These are phyloP conservation scores for Mycena rosella DNA, from an alignment of 768 basidiomycete genomes.

Conservation along the genomic window DNA sequence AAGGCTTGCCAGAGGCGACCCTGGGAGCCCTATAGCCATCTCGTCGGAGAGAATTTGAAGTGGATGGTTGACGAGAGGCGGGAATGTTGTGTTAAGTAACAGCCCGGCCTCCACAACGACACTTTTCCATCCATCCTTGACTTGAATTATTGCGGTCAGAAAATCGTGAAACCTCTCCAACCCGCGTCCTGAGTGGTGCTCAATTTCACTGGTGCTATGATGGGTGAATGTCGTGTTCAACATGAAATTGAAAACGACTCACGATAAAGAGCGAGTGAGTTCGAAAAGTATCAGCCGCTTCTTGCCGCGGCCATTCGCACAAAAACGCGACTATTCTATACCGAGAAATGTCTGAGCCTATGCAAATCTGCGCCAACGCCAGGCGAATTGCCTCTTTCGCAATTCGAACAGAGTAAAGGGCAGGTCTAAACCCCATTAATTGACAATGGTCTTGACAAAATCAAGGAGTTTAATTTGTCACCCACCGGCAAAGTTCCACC, in stretches of 20 bases:
- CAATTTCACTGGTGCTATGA: too few species aligned
- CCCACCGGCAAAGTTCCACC: conserved; percentile 24
- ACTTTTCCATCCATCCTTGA: conserved; percentile 9
- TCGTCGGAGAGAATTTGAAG: not conserved
- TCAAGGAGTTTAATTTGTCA: too few species aligned
- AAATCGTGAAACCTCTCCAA: conserved; percentile 3
- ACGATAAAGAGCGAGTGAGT: not conserved
- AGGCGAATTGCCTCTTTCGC: conserved; percentile 1
- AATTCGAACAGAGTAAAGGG: conserved; percentile 11
- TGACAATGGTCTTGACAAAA: not conserved
- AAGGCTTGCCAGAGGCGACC: not conserved
- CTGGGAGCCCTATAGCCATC: not conserved
- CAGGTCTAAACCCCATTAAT: not conserved
- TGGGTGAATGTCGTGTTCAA: too few species aligned
- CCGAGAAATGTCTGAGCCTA: not conserved
- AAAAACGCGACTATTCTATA: not conserved
- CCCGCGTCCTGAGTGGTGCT: too few species aligned
- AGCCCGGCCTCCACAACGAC: conserved; percentile 1
- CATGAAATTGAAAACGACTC: not conserved
- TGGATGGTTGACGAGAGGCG: not conserved
- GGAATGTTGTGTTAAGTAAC: not conserved
- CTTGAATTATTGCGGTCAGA: conserved; percentile 5
- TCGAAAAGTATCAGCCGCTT: conserved; percentile 16
- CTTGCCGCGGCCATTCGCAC: conserved; percentile 14
- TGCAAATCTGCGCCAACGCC: conserved; percentile 6